Evolutionary conservation across 208 protist species (phyloP).

Genomic region (Tetramitus jugosus): DNA sequence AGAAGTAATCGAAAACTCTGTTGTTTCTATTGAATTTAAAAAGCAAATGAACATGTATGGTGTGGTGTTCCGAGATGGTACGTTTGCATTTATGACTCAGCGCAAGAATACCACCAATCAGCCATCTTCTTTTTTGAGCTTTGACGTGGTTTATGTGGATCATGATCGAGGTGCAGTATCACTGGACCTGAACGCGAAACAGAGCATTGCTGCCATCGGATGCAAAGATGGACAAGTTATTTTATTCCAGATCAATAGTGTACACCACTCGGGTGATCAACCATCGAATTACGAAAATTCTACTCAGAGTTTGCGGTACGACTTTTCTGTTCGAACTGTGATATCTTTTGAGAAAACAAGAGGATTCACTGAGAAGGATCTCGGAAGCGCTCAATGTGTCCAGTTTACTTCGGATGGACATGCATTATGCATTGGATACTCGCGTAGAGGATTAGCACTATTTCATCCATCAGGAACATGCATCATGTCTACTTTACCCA

Average conservation of each 20-base stretch:
- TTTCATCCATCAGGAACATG: slow-evolving; percentile 13
- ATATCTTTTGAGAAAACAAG: background rate
- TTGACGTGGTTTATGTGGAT: background rate
- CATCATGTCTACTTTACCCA: background rate
- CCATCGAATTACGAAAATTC: background rate
- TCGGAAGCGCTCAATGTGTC: background rate
- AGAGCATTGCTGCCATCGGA: background rate
- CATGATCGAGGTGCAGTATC: background rate
- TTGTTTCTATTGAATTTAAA: background rate
- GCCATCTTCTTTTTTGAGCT: background rate
- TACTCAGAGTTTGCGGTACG: no score
- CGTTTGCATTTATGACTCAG: background rate
- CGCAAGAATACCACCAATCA: background rate
- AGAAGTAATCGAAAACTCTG: background rate
- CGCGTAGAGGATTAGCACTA: background rate
- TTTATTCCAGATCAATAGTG: no score
- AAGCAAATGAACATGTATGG: background rate
- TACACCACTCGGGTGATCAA: no score
- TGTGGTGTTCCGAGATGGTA: background rate
- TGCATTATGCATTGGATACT: background rate
- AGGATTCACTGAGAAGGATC: background rate
- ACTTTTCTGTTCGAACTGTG: background rate
- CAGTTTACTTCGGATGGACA: background rate
- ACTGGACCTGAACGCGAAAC: background rate
- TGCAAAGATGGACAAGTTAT: no score